Percentiles rank a stretch among this genome's conserved stretches.
Conservation (phyloP, 768 basidiomycete genomes). For the Mycena crocata region DNA sequence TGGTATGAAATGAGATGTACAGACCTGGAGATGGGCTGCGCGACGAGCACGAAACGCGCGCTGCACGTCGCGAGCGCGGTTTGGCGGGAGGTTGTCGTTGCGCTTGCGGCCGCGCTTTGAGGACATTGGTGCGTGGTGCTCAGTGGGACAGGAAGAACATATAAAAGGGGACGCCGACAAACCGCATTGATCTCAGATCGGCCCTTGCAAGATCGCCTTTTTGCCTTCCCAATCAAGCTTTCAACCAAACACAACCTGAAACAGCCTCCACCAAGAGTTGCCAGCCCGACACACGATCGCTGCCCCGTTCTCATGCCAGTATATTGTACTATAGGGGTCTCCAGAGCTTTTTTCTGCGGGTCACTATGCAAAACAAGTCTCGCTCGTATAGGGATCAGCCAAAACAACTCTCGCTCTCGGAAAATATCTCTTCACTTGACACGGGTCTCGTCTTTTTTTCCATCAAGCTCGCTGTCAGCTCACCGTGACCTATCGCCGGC, state of each 20-base stretch:
- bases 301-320: slow-evolving; percentile 21
- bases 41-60: slow-evolving; percentile 90
- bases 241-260: slow-evolving; percentile 13
- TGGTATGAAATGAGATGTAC: slow-evolving; percentile 45
- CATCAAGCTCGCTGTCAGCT: no score
- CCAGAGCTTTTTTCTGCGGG: no score
- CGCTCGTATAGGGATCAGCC: no score
- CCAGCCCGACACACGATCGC: slow-evolving; percentile 4
- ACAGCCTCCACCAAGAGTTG: neutral
- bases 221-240: neutral
- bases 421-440: no score
- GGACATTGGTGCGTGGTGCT: slow-evolving; percentile 74
- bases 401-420: no score
- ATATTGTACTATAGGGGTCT: slow-evolving; percentile 9
- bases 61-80: slow-evolving; percentile 89
- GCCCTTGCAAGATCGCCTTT: slow-evolving; percentile 16
- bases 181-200: slow-evolving; percentile 26
- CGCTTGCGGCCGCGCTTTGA: slow-evolving; percentile 90
- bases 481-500: no score
- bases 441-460: no score
- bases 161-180: slow-evolving; percentile 50
- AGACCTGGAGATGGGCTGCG: slow-evolving; percentile 84
- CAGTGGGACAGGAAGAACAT: slow-evolving; percentile 49
- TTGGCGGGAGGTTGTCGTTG: slow-evolving; percentile 83
- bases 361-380: no score